Evolutionary conservation across 176 grass and related monocot species (phyloP).

Genomic region (Musa troglodytarum): DNA sequence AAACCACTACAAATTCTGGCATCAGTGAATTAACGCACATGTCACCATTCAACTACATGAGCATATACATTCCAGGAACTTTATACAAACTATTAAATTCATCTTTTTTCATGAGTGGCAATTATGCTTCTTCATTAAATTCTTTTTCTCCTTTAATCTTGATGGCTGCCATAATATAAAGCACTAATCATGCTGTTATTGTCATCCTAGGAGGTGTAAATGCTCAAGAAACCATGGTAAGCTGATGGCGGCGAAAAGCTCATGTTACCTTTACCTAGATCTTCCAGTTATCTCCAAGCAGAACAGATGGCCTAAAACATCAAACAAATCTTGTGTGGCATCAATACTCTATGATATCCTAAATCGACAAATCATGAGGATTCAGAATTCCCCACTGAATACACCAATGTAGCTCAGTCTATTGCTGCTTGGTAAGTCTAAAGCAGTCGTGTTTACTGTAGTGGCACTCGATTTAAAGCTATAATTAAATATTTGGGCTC

Average conservation of each 20-base stretch:
- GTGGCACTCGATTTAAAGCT: no score
- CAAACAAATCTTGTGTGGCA: not conserved
- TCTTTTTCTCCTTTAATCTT: no score
- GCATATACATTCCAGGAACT: no score
- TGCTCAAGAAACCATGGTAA: not conserved
- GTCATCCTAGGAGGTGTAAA: not conserved
- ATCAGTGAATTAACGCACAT: no score
- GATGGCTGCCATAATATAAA: not conserved
- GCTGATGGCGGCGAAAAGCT: not conserved
- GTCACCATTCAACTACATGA: no score
- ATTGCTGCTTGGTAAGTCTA: not conserved
- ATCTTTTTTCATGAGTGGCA: not conserved
- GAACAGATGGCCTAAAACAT: not conserved
- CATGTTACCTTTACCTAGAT: not conserved
- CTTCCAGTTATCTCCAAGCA: not conserved
- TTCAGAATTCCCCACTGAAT: not conserved
- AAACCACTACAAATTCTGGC: no score
- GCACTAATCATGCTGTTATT: not conserved
- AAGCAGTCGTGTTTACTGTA: not conserved
- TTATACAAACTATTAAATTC: no score
- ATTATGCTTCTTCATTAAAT: no score
- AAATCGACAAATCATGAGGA: not conserved
- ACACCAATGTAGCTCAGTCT: not conserved
- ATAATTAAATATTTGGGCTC: no score
- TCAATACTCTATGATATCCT: not conserved